Evolutionary conservation across 352 stramenopile genomes (phyloP), one percentile per base, ranked within the genome.

Genomic region (Phytopythium litorale): DNA sequence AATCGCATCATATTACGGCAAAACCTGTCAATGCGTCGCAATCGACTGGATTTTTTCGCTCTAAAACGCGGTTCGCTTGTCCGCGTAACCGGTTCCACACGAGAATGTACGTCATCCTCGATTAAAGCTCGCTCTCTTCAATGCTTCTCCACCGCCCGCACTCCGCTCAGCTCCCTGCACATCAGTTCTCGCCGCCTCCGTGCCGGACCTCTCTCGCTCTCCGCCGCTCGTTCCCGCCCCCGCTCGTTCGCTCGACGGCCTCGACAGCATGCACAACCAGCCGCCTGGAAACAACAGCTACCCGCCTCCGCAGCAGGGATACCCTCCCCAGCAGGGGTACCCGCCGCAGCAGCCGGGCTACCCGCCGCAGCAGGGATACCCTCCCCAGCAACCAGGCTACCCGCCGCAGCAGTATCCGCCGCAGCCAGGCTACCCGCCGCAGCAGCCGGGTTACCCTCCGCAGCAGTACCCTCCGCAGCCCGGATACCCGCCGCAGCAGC

Each of bases 301-400:
- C 28, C 76, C 76, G 0, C 71, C 67, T 6, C 50, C 12, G 0
- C 72, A 81, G 40, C 72, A 71, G 13, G 73, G 71, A 0, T 81
- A 81, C 19, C 69, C 74, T 21, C 60, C 69, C 2, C 68, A 73
- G 23, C 62, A 67, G n/a, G 64, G 58, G 13, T 76, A 84, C 54
- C 75, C 75, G 4, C 58, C 65, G 0, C 71, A 77, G 48, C 68
- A 65, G 21, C 25, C 25, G 25, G 70, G 63, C 7, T 77, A 74
- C 56, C 51, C 51, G 9, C 32, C 51, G 13, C 51, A 56, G 45
- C 69, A 70, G 12, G 65, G 53, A 18, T 70, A 78, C 60, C 66
- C 28, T 13, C 60, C 63, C 12, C 69, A 71, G 32, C 55, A 72
- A 54, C 58, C 65, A 21, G 71, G 67, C 1, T 72, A 75, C 43